Evolutionary conservation across 1,139 yeast species (phyloP), one percentile per base, ranked within the genome.

Genomic region (Protomyces inouyei): DNA sequence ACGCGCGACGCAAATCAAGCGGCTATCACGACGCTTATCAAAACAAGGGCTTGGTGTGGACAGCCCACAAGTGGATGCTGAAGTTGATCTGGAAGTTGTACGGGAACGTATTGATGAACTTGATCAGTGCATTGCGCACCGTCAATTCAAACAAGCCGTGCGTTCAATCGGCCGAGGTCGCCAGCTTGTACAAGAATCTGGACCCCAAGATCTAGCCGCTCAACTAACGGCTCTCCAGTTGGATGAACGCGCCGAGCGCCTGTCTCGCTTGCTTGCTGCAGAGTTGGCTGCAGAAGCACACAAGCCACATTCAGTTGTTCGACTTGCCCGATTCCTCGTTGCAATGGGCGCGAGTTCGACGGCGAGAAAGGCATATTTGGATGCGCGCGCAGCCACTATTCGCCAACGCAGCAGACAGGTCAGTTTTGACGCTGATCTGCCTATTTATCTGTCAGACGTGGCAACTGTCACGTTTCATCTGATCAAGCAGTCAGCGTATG

Each of bases 61-160:
- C 21, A 43, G 48, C 18, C 45, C 55, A 48, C 55, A 43, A 5
- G 38, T 18, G 28, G 52, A 21, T 51, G 63, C 53, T 25, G 53
- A 23, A n/a, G 46, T 59, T 40, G 56, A 89, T 46, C 43, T 64
- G 45, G 57, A 45, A 38, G 54, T 54, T 45, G 37, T 65, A 14
- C 64, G 85, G 69, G 88, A 85, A 64, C 77, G 80, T 60, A 78
- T 87, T 37, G 88, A 85, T 67, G 89, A 86, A 67, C 79, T 86
- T 38, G 93, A 87, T 72, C 83, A 85, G 35, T 79, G 80, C 66
- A 80, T 86, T 38, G 86, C 89, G 5, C 87, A 85, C 70, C 82
- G 84, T 66, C 80, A 80, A 67, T 85, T 80, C 70, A 75, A 76
- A 28, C 83, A 79, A 60, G 84, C 88, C 0, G 86, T 84, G 1